Percentiles rank a stretch among this genome's conserved stretches.
phyloP scores from a whole-genome alignment of 192 early-diverging fungal species.

The Mortierella claussenii region DNA sequence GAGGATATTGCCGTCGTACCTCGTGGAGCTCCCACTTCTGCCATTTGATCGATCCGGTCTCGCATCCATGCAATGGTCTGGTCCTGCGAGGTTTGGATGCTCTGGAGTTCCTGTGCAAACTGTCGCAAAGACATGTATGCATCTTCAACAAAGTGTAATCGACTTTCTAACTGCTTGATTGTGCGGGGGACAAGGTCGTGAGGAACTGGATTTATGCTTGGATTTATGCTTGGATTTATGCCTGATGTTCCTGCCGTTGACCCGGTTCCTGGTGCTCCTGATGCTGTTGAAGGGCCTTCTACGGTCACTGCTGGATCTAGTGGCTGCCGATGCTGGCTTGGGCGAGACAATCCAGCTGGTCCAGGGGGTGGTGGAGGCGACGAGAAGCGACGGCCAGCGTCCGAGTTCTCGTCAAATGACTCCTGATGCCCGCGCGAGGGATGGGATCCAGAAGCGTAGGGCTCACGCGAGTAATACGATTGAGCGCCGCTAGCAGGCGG shows the following conservation, averaged over 20 bases:
- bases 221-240: constrained; percentile 10
- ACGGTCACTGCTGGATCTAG: neutral
- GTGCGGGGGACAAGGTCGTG: constrained; percentile 31
- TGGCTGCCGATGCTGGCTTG: constrained; percentile 5
- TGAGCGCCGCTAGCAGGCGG: constrained; percentile 4
- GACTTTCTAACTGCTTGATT: constrained; percentile 22
- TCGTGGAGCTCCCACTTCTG: constrained; percentile 23
- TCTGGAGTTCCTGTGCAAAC: constrained; percentile 41
- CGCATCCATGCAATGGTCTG: constrained; percentile 51
- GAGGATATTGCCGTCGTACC: neutral
- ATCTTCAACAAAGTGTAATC: constrained; percentile 42
- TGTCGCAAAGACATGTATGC: constrained; percentile 41
- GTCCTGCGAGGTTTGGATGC: constrained; percentile 34
- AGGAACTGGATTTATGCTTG: constrained; percentile 3
- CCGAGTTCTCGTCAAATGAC: constrained; percentile 14
- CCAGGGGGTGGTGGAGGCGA: constrained; percentile 1
- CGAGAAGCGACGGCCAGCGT: constrained; percentile 11
- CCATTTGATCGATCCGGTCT: constrained; percentile 34
- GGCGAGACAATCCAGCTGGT: neutral
- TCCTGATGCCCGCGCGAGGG: constrained; percentile 19
- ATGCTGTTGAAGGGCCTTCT: neutral
- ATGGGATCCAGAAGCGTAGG: constrained; percentile 7
- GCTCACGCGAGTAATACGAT: constrained; percentile 18
- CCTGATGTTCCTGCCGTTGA: no score
- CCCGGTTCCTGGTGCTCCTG: no score